Evolutionary conservation across 148 eudicot species (phyloP).

Genomic region (Rhododendron williamsianum): DNA sequence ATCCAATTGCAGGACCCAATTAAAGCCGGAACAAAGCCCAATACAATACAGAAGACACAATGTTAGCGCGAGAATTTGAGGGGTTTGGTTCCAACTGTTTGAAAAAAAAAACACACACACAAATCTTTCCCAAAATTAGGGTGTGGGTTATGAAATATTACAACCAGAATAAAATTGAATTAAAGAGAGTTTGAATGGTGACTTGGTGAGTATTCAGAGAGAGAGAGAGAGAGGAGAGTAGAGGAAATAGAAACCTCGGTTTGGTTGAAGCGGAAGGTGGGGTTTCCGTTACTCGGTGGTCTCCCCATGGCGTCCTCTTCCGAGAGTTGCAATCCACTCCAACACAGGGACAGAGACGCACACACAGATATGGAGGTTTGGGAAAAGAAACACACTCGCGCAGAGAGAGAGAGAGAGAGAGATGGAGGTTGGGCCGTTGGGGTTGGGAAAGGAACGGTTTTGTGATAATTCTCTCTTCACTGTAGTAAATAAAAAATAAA

Average conservation of each 20-base stretch:
- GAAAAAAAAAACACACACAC: not conserved
- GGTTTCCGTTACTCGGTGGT: constrained; percentile 79
- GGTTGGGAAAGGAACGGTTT: not conserved
- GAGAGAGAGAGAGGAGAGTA: not conserved
- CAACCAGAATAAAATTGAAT: no score
- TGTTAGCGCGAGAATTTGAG: not conserved
- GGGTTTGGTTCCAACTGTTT: not conserved
- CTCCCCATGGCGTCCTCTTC: constrained; percentile 48
- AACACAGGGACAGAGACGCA: not conserved
- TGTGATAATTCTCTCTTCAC: not conserved
- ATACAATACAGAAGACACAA: not conserved
- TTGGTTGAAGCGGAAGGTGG: constrained; percentile 67
- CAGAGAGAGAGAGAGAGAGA: constrained; percentile 3
- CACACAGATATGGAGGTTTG: not conserved
- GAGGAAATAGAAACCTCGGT: constrained; percentile 39
- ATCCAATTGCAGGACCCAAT: not conserved
- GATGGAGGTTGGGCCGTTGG: not conserved
- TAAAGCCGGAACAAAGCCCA: not conserved
- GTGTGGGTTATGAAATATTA: not conserved
- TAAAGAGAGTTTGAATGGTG: no score
- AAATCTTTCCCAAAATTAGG: not conserved
- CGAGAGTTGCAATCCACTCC: not conserved
- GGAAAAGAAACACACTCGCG: not conserved
- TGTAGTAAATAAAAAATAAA: no score
- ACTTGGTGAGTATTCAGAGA: not conserved